A percentile compares a stretch with the other conserved stretches of the same genome.
phyloP scores from a whole-genome alignment of 2,329 filamentous ascomycete genomes.

The Sporothrix variecibatus region DNA sequence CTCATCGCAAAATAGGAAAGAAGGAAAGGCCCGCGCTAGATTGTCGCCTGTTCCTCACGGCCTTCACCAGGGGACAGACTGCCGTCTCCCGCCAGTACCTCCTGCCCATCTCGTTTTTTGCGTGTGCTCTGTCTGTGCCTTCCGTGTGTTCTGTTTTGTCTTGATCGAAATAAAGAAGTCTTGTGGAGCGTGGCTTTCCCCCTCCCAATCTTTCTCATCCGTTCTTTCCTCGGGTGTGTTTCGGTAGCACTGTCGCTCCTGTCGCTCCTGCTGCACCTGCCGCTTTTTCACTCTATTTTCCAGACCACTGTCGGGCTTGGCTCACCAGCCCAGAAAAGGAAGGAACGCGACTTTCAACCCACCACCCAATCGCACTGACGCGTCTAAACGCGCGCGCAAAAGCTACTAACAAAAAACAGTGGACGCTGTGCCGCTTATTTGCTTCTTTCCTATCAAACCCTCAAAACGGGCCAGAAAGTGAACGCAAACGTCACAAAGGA shows the following conservation, averaged over 20 bases:
- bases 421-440: neutral
- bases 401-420: neutral
- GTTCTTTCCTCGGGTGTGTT: slow-evolving; percentile 13
- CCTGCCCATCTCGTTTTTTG: neutral
- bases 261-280: neutral
- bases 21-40: neutral
- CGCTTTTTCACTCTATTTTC: neutral
- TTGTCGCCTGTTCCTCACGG: neutral
- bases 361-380: slow-evolving; percentile 18
- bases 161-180: neutral
- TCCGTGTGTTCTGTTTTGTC: neutral
- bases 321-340: neutral
- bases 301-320: neutral
- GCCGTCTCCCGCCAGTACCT: neutral
- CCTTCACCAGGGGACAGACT: neutral
- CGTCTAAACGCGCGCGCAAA: slow-evolving; percentile 20
- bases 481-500: neutral
- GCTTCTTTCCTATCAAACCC: neutral
- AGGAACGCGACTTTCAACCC: slow-evolving; percentile 19
- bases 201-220: slow-evolving; percentile 2
- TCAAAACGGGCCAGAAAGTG: neutral
- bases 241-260: slow-evolving; percentile 4
- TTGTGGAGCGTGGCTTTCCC: neutral
- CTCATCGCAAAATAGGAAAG: neutral
- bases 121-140: neutral